phyloP scores from a whole-genome alignment of 768 basidiomycete species.

The Mycena sanguinolenta region DNA sequence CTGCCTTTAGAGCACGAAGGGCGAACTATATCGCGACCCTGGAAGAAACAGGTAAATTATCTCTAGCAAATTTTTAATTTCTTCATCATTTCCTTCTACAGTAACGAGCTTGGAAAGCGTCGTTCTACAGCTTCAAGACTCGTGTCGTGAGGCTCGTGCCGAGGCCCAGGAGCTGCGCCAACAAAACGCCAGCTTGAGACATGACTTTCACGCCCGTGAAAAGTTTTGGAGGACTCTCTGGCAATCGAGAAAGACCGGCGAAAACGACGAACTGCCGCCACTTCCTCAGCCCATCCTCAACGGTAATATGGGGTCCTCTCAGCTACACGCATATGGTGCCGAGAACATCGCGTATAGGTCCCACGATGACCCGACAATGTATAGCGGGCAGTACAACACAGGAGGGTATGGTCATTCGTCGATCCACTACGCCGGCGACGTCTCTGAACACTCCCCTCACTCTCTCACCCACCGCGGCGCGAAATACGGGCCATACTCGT shows the following conservation, averaged over 20 bases:
- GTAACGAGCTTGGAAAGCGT: slow-evolving; percentile 90
- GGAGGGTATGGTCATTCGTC: slow-evolving; percentile 63
- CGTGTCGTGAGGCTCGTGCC: slow-evolving; percentile 75
- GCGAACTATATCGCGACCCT: slow-evolving; percentile 91
- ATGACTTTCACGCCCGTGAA: slow-evolving; percentile 78
- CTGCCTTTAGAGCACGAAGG: slow-evolving; percentile 84
- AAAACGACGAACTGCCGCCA: slow-evolving; percentile 65
- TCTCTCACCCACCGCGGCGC: slow-evolving; percentile 56
- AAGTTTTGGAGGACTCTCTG: slow-evolving; percentile 79
- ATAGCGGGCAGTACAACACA: slow-evolving; percentile 60
- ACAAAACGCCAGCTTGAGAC: slow-evolving; percentile 74
- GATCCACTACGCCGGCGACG: slow-evolving; percentile 49
- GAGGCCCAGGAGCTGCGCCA: slow-evolving; percentile 74
- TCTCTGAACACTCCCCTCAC: slow-evolving; percentile 48
- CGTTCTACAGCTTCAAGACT: slow-evolving; percentile 86
- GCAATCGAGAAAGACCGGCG: slow-evolving; percentile 72
- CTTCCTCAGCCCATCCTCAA: slow-evolving; percentile 57
- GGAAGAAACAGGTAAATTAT: slow-evolving; percentile 76
- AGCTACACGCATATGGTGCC: slow-evolving; percentile 52
- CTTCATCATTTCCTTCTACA: slow-evolving; percentile 45
- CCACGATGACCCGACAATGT: slow-evolving; percentile 58
- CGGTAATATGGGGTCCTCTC: slow-evolving; percentile 50
- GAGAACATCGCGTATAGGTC: slow-evolving; percentile 63
- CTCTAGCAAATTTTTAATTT: slow-evolving; percentile 28
- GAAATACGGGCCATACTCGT: slow-evolving; percentile 68